A percentile compares a stretch with the other conserved stretches of the same genome.
Conservation (phyloP, 768 basidiomycete species). For the Pholiota microspora region DNA sequence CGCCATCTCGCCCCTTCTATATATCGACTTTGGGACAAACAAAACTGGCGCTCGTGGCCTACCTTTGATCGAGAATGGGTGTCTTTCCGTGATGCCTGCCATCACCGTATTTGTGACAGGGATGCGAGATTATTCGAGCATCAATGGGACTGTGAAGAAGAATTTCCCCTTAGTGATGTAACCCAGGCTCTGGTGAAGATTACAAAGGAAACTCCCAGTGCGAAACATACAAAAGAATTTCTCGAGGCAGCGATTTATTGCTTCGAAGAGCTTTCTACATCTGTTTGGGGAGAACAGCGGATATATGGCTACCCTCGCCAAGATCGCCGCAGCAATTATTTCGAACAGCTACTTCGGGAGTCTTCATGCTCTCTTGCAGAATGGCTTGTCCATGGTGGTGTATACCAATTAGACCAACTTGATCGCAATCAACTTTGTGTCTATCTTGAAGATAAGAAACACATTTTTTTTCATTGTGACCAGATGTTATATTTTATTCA, state of each 20-base stretch:
- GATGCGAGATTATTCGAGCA: neutral
- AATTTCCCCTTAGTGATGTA: conserved; percentile 11
- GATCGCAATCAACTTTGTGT: too few species aligned
- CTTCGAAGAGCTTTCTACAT: conserved; percentile 11
- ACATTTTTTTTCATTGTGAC: neutral
- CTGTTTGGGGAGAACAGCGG: neutral
- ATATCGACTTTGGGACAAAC: neutral
- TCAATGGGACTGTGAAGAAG: neutral
- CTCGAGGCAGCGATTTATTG: conserved; percentile 14
- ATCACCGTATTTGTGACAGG: neutral
- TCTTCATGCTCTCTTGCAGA: neutral
- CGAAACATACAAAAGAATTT: conserved; percentile 8
- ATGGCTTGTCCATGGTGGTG: neutral
- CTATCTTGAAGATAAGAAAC: too few species aligned
- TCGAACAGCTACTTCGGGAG: neutral
- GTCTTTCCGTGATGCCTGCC: neutral
- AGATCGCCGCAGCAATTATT: conserved; percentile 1
- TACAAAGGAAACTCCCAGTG: neutral
- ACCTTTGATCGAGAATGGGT: neutral
- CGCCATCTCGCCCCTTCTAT: neutral
- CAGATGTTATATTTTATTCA: neutral
- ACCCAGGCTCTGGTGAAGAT: conserved; percentile 8
- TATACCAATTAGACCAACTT: neutral
- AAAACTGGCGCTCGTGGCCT: neutral
- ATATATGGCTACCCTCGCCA: neutral